Conservation (phyloP, 305 asterid species). For the Rubia tinctorum region DNA sequence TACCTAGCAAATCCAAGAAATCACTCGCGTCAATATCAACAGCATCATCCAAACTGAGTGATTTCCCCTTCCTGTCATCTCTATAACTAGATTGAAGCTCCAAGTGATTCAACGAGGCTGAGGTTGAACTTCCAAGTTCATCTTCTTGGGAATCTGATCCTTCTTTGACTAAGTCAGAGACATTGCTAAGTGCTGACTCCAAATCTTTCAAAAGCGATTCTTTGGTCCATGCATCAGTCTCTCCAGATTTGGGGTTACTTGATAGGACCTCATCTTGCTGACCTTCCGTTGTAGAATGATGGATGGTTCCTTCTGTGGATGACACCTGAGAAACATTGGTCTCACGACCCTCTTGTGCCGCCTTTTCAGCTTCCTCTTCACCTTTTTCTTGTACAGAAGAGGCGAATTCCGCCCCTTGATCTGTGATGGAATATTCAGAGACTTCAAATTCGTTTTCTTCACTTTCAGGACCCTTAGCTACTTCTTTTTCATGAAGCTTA, state of each 20-base stretch:
- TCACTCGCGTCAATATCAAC: conserved; percentile 64
- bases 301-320: conserved; percentile 31
- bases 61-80: conserved; percentile 45
- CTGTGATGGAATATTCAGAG: conserved; percentile 50
- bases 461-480: conserved; percentile 23
- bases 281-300: conserved; percentile 27
- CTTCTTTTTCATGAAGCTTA: conserved; percentile 34
- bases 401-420: conserved; percentile 53
- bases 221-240: conserved; percentile 27
- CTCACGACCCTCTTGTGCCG: conserved; percentile 21
- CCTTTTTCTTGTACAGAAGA: conserved; percentile 32
- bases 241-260: conserved; percentile 23
- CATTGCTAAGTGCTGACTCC: conserved; percentile 52
- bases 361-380: conserved; percentile 28
- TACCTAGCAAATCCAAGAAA: conserved; percentile 83
- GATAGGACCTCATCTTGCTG: conserved; percentile 35
- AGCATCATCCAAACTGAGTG: conserved; percentile 59
- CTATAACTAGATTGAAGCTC: conserved; percentile 31
- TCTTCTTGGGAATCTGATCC: conserved; percentile 54
- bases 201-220: conserved; percentile 60
- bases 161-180: conserved; percentile 51
- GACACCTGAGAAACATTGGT: not conserved
- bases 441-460: conserved; percentile 41
- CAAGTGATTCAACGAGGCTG: conserved; percentile 30
- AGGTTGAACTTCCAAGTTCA: conserved; percentile 36